Evolutionary conservation across 1,139 yeast genomes (phyloP), one percentile per base, ranked within the genome.

Genomic region (Sugiyamaella grinbergsii): DNA sequence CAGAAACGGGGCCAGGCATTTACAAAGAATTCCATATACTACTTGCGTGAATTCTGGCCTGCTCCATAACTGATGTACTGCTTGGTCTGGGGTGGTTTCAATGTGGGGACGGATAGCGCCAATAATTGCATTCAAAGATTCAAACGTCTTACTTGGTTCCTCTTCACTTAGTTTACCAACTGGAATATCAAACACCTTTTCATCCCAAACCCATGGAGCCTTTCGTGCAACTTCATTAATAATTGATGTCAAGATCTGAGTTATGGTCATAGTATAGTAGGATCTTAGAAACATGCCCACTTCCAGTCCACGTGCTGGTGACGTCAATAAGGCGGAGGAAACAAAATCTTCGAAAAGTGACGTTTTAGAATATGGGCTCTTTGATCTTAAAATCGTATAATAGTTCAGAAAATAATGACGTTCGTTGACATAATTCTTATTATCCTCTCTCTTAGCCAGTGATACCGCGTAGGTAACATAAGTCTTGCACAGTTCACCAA

Each of bases 1-100:
- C 55, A 88, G 71, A 58, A 85, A 86, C 13, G 91, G 89, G 0
- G 86, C 78, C 5, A 77, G 67, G 0, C 82, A 68, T 61, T 81
- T 81, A 13, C 78, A 65, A 39, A 84, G 51, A 79, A 85, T 74
- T 0, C 85, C 72, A 59, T 76, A 81, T 1, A 83, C 58, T 0
- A 78, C 71, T 36, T 65, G 52, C 13, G 50, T 47, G 33, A 60
- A 60, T 11, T 45, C 50, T 7, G 58, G 55, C 26, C 52, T 56
- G 38, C 50, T 55, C 62, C 60, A 56, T n/a, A 56, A 36, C 7
- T 53, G 55, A 4, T 47, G 41, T 6, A 54, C 40, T 10, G 15
- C 18, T 5, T 26, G 4, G 33, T 36, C 42, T 6, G 45, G 42
- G 20, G 55, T 43, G 8, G 48, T 34, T 42, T 57, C 59, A 10